Conservation (phyloP, 192 early-diverging fungal species). For the Umbelopsis vinacea region DNA sequence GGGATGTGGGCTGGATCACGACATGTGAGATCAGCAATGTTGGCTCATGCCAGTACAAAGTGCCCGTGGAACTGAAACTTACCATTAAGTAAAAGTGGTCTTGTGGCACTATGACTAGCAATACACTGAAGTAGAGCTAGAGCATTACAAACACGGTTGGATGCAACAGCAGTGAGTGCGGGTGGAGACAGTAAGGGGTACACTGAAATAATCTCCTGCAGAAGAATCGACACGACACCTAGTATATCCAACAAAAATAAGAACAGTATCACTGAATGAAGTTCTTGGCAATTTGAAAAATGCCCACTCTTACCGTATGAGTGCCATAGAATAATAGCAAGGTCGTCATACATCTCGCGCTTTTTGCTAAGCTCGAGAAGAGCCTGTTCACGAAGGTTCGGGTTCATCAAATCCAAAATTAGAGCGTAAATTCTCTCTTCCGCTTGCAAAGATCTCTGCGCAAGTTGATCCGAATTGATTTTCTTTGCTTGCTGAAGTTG, state of each 20-base stretch:
- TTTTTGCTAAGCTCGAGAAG: constrained; percentile 93
- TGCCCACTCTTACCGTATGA: constrained; percentile 70
- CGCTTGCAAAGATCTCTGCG: constrained; percentile 51
- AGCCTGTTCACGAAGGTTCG: constrained; percentile 80
- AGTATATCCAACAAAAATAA: neutral
- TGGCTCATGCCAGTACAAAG: too few species aligned
- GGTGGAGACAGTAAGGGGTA: constrained; percentile 91
- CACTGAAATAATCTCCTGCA: constrained; percentile 96
- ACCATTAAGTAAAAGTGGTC: constrained; percentile 84
- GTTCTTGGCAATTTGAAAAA: neutral
- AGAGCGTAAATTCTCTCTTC: constrained; percentile 90
- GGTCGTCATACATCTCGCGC: constrained; percentile 92
- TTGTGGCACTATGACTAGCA: constrained; percentile 93
- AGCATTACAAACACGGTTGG: constrained; percentile 96
- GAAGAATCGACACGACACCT: constrained; percentile 93
- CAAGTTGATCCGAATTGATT: constrained; percentile 42
- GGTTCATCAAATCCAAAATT: constrained; percentile 83
- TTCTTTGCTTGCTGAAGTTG: constrained; percentile 29
- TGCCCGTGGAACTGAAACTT: neutral
- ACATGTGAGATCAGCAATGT: too few species aligned
- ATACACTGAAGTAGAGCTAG: constrained; percentile 95
- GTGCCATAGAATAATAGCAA: constrained; percentile 97
- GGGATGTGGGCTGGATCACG: constrained; percentile 86
- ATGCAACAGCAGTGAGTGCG: constrained; percentile 84
- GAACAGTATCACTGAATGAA: neutral